phyloP scores from a whole-genome alignment of 1,139 yeast species.

The Entelexis sorbosivorans region DNA sequence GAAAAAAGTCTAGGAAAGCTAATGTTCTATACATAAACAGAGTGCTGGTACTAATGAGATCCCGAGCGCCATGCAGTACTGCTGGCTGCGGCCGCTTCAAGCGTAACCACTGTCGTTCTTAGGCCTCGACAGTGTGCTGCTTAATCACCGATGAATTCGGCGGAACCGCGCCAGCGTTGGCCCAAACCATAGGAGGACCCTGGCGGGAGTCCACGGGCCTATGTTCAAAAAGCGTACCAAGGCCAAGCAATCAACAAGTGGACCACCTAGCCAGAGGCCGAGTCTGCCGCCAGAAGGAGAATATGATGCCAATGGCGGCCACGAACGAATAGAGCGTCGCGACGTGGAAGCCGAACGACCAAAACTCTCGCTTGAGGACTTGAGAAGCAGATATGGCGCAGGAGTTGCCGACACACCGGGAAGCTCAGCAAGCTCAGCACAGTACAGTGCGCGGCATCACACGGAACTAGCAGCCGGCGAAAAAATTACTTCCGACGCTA shows the following conservation, averaged over 20 bases:
- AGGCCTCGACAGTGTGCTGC: background rate
- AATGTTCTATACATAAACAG: too few relatives aligned
- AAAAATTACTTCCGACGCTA: too few relatives aligned
- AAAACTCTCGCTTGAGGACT: background rate
- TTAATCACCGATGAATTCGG: background rate
- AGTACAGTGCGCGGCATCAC: too few relatives aligned
- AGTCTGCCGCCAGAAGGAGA: background rate
- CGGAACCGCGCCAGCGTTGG: background rate
- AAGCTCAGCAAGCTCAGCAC: background rate
- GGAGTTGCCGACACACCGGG: background rate
- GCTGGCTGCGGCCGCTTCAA: too few relatives aligned
- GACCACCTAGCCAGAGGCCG: background rate
- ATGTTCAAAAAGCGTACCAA: slow-evolving; percentile 19
- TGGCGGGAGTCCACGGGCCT: background rate
- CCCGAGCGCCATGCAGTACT: too few relatives aligned
- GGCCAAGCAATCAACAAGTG: slow-evolving; percentile 2
- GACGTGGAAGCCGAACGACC: background rate
- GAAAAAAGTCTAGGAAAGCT: too few relatives aligned
- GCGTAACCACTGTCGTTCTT: too few relatives aligned
- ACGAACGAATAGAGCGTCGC: background rate
- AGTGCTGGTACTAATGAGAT: too few relatives aligned
- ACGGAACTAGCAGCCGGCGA: too few relatives aligned
- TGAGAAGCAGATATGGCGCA: background rate
- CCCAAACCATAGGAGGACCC: too few relatives aligned
- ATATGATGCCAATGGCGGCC: background rate